Evolutionary conservation across 2,329 filamentous ascomycete species (phyloP), one percentile per base, ranked within the genome.

Genomic region (Dothiorella sarmentorum): DNA sequence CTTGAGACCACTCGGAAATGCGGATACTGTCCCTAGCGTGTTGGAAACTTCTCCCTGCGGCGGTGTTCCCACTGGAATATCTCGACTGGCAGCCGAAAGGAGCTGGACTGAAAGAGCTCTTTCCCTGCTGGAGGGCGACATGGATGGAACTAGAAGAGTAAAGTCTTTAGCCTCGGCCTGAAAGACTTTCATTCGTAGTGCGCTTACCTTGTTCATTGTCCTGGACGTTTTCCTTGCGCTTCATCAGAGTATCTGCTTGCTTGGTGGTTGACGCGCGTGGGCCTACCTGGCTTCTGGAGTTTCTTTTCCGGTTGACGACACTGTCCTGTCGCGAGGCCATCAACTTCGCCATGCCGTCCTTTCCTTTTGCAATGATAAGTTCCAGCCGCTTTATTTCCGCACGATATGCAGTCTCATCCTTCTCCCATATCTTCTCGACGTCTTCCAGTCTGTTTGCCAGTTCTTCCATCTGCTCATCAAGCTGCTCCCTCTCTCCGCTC

Each of bases 241-340:
- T 59, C 59, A 2, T 64, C 52, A 2, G 60, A 63, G 47, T 65
- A 66, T 15, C 62, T 65, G 42, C 64, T 64, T 15, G 17, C 17
- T 17, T 27, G 33, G 2, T 22, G 33, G 9, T 35, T 29, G 22
- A 10, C n/a, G 20, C 18, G 5, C 22, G 11, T 17, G 26, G 9
- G 7, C 20, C 33, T 9, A 10, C 22, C 13, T 53, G 22, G 33
- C 9, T 29, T 4, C 33, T 42, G 5, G 17, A 53, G 22, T 62
- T 62, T n/a, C 65, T 66, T 56, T 64, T 66, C 35, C 68, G 65
- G 29, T 68, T 66, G 7, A 78, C 58, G 17, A 75, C 63, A 61
- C 73, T 78, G 20, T 70, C 71, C 62, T 76, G 71, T 26, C 76
- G 68, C 22, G 73, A 75, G 24, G 71, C 66, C 13, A 75, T 71